Percentiles rank a stretch among this genome's conserved stretches.
These are phyloP conservation scores for Sarocladiaceae sp. DNA, from an alignment of 2,329 filamentous ascomycete genomes.

Conservation along the genomic window DNA sequence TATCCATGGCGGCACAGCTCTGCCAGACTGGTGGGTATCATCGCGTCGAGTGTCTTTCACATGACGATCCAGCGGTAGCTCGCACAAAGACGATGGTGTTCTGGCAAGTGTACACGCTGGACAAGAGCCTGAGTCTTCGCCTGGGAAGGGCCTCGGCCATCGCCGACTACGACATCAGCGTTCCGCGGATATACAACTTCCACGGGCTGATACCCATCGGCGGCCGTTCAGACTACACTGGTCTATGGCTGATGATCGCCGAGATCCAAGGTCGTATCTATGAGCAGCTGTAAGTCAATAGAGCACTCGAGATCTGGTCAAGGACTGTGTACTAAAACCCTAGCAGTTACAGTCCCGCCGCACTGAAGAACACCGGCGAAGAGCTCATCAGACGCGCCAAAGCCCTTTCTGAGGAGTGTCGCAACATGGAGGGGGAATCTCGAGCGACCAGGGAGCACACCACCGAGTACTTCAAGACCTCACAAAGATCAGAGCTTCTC, in stretches of 20 bases:
- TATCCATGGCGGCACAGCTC: slow-evolving; percentile 50
- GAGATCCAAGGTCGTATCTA: slow-evolving; percentile 55
- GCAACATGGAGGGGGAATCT: slow-evolving; percentile 28
- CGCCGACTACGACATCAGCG: slow-evolving; percentile 53
- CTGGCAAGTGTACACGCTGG: slow-evolving; percentile 49
- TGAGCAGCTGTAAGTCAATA: slow-evolving; percentile 33
- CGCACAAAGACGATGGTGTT: slow-evolving; percentile 37
- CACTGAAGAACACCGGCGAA: slow-evolving; percentile 32
- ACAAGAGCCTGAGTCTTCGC: slow-evolving; percentile 52
- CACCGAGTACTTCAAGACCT: slow-evolving; percentile 28
- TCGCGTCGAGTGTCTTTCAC: slow-evolving; percentile 29
- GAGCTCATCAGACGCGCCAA: slow-evolving; percentile 34
- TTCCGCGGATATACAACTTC: slow-evolving; percentile 35
- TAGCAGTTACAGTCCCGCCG: slow-evolving; percentile 43
- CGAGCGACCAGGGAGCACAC: slow-evolving; percentile 28
- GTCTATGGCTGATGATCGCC: slow-evolving; percentile 49
- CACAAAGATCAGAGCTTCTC: slow-evolving; percentile 33
- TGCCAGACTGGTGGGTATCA: slow-evolving; percentile 60
- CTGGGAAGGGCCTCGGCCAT: slow-evolving; percentile 53
- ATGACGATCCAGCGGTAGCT: slow-evolving; percentile 24
- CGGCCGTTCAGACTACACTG: slow-evolving; percentile 17
- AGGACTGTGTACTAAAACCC: slow-evolving; percentile 12
- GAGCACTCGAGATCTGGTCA: too few relatives aligned
- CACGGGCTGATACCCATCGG: slow-evolving; percentile 29
- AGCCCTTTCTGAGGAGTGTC: slow-evolving; percentile 31